These are phyloP conservation scores for Aphanomyces euteiches DNA, from an alignment of 352 stramenopile species.

Conservation along the genomic window DNA sequence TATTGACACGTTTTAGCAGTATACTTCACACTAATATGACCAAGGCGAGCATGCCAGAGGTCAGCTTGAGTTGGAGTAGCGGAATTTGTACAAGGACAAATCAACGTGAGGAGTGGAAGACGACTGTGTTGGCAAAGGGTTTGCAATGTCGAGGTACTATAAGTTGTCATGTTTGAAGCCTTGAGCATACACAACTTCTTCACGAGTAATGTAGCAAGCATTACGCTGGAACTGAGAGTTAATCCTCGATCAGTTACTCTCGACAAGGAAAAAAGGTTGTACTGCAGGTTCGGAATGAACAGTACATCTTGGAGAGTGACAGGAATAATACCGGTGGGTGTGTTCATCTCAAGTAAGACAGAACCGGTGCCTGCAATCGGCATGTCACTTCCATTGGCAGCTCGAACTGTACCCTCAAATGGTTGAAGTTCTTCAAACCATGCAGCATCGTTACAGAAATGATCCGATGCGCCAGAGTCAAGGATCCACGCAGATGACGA, in stretches of 20 bases:
- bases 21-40: background rate
- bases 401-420: no score
- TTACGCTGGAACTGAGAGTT: background rate
- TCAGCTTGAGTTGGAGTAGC: background rate
- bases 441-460: slow-evolving; percentile 4
- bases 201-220: background rate
- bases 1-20: slow-evolving; percentile 1
- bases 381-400: no score
- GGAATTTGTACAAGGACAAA: background rate
- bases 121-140: background rate
- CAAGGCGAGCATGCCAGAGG: background rate
- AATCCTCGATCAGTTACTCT: background rate
- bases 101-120: background rate
- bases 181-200: no score
- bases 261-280: background rate
- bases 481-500: background rate
- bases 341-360: slow-evolving; percentile 2
- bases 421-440: background rate
- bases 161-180: background rate
- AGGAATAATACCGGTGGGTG: background rate
- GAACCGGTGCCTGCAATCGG: background rate
- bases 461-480: slow-evolving; percentile 6
- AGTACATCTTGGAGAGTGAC: background rate
- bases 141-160: background rate
- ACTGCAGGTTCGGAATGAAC: background rate